Evolutionary conservation across 768 basidiomycete genomes (phyloP).

Genomic region (Lentinula sp.): DNA sequence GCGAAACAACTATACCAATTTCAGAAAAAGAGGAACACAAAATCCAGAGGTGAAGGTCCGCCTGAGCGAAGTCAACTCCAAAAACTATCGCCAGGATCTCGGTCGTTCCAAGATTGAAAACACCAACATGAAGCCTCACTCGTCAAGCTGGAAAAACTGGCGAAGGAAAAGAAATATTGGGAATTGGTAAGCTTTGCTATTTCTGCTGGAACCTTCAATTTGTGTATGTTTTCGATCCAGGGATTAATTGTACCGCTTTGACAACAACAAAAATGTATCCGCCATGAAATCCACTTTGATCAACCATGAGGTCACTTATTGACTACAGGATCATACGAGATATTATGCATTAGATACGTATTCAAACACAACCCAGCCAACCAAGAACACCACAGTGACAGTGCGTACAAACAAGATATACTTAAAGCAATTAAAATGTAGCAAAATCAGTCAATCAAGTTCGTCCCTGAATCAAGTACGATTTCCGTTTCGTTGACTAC

Average conservation of each 20-base stretch:
- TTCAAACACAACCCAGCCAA: not conserved
- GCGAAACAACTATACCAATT: not conserved
- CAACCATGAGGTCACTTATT: too few relatives aligned
- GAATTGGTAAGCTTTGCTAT: not conserved
- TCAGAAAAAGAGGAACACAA: not conserved
- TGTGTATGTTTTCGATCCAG: not conserved
- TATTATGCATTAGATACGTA: not conserved
- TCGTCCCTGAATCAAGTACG: not conserved
- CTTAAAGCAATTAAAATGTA: not conserved
- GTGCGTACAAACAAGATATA: not conserved
- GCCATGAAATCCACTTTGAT: too few relatives aligned
- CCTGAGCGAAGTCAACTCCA: too few relatives aligned
- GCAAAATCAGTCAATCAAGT: not conserved
- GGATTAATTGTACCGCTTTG: too few relatives aligned
- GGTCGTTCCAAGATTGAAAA: not conserved
- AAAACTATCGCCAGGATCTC: not conserved
- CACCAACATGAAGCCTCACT: not conserved
- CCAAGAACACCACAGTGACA: not conserved
- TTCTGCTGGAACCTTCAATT: not conserved
- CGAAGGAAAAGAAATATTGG: not conserved
- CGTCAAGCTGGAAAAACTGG: not conserved
- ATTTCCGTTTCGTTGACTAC: not conserved
- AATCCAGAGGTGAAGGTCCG: not conserved
- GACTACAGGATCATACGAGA: too few relatives aligned
- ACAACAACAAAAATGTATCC: too few relatives aligned